These are phyloP conservation scores for Pinus albicaulis DNA, from an alignment of 75 land plant species.

Conservation along the genomic window DNA sequence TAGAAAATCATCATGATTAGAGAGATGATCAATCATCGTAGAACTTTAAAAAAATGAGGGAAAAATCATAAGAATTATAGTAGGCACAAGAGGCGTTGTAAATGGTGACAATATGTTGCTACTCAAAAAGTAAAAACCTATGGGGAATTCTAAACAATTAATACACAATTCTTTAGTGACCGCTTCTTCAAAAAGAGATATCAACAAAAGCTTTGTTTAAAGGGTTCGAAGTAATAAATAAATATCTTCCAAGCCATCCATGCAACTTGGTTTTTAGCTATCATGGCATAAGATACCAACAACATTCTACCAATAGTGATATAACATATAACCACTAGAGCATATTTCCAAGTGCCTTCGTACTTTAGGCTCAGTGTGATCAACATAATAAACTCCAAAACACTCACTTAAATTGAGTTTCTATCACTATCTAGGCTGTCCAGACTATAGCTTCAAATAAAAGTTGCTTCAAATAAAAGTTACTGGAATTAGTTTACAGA, in stretches of 20 bases:
- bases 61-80: too few species aligned
- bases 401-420: background rate
- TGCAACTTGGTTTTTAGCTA: background rate
- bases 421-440: background rate
- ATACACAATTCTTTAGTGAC: too few species aligned
- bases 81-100: too few species aligned
- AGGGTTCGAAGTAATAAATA: background rate
- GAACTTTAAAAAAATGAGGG: too few species aligned
- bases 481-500: background rate
- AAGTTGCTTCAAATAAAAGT: background rate
- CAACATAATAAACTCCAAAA: background rate
- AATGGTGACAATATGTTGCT: too few species aligned
- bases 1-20: too few species aligned
- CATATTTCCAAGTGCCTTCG: background rate
- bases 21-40: too few species aligned
- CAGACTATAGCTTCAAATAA: background rate
- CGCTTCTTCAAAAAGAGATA: too few species aligned
- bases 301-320: background rate
- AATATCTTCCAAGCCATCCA: background rate
- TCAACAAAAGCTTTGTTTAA: too few species aligned
- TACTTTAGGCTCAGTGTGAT: background rate
- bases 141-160: too few species aligned
- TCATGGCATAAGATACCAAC: background rate
- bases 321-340: background rate
- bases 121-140: too few species aligned